A percentile compares a stretch with the other conserved stretches of the same genome.
Evolutionary conservation across 176 grass and related monocot species (phyloP).

Genomic region (Bromus sterilis): DNA sequence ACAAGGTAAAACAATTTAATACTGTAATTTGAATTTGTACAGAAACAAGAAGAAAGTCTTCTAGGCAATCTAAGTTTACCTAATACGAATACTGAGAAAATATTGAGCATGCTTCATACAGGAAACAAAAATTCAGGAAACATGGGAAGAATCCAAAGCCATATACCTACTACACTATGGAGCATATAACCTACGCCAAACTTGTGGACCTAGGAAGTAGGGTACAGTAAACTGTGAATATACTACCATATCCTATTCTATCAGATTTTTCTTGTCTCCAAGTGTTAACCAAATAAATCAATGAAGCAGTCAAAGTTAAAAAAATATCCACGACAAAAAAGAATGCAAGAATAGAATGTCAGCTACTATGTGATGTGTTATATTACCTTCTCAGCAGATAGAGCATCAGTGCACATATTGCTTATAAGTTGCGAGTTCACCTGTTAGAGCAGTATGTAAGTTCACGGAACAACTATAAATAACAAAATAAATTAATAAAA

Average conservation of each 20-base stretch:
- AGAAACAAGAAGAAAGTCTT: not conserved
- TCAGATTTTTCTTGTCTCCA: not conserved
- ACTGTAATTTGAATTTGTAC: not conserved
- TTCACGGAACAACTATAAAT: not conserved
- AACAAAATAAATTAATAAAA: not conserved
- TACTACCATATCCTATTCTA: not conserved
- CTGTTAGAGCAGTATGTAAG: conserved; percentile 41
- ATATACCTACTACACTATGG: not conserved
- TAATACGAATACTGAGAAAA: not conserved
- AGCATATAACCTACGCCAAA: not conserved
- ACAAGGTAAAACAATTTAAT: conserved; percentile 7
- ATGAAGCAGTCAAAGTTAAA: not conserved
- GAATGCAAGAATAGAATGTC: not conserved
- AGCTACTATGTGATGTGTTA: conserved; percentile 6
- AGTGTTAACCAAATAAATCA: not conserved
- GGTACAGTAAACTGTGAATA: not conserved
- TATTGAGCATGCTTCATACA: not conserved
- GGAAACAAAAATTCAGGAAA: not conserved
- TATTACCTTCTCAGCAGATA: conserved; percentile 96
- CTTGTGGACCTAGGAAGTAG: not conserved
- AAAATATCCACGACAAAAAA: not conserved
- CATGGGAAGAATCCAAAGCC: not conserved
- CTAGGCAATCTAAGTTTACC: not conserved
- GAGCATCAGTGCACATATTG: conserved; percentile 94
- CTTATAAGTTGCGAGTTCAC: conserved; percentile 98